Base-by-base conservation (phyloP, 768 basidiomycete species). In the Boletus subparvulus region DNA sequence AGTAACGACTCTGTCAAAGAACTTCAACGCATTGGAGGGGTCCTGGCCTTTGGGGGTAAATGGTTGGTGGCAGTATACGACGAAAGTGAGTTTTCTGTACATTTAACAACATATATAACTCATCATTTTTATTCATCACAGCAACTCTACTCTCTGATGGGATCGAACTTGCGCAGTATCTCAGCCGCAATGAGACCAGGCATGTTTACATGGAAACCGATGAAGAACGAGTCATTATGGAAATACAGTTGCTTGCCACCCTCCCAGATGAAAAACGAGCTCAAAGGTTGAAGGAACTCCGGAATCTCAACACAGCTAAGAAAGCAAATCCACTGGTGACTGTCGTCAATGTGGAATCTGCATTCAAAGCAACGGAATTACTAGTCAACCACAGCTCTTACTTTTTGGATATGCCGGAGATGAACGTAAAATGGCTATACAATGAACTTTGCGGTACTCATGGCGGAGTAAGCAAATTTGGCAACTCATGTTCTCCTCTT, bases 191-290 rank as follows among this genome's bases (percentile, higher is more conserved):
- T 10, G 53, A 55, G 9, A 48, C 53, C 1, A 44, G 26, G 10
- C 57, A 61, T 14, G 54, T 61, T 0, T 61, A 61, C 12, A 61
- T 61, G 60, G 57, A 61, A 16, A 61, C 57, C 3, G 42, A 49
- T 0, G 60, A 61, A 14, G 57, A 61, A 4, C 12, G 3, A 1
- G 36, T 59, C 1, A 41, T 61, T 0, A 61, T 61, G 60, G 56
- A 61, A 13, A 54, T 61, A 0, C 60, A 61, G 6, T 44, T 45
- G 9, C 19, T 58, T 1, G 26, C 47, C 0, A 50, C 42, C 21
- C 30, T 52, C 3, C 0, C 35, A 3, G 36, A 24, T 2, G 43
- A 28, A 9, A 28, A 44, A 16, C 28, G 43, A 28, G n/a, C 30
- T 9, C 30, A 30, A 30, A 7, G 30, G 30, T 30, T 30, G 30